phyloP scores from a whole-genome alignment of 2,329 filamentous ascomycete species.

The Cladosporium sp. region DNA sequence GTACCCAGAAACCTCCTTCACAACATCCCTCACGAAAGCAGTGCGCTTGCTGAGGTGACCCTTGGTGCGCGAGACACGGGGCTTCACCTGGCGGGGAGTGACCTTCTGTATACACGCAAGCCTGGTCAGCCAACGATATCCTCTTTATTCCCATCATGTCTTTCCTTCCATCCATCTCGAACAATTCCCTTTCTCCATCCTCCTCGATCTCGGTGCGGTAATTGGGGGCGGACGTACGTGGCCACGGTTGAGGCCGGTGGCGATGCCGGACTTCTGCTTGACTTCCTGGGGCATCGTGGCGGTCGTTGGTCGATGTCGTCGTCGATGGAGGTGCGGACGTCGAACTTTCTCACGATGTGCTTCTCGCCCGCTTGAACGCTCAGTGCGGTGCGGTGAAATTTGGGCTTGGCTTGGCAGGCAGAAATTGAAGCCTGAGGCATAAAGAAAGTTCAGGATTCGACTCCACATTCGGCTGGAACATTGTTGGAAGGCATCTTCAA shows the following conservation, averaged over 20 bases:
- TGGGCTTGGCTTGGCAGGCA: conserved; percentile 8
- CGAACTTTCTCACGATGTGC: conserved; percentile 7
- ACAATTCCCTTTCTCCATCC: neutral
- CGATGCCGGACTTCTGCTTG: conserved; percentile 52
- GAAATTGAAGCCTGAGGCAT: neutral
- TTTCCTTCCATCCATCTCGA: neutral
- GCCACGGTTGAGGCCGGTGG: conserved; percentile 61
- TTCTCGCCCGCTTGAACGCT: neutral
- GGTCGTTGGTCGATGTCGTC: conserved; percentile 24
- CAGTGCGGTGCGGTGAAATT: conserved; percentile 5
- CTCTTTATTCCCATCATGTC: neutral
- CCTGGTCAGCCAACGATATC: conserved; percentile 8
- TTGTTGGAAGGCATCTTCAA: no score
- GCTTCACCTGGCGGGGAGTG: conserved; percentile 47
- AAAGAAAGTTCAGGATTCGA: no score
- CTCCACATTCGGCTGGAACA: no score
- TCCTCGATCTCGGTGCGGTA: conserved; percentile 1
- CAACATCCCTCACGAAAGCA: conserved; percentile 92
- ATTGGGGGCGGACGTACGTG: conserved; percentile 53
- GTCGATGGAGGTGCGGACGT: conserved; percentile 15
- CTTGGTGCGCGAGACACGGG: conserved; percentile 67
- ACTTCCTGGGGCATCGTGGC: conserved; percentile 50
- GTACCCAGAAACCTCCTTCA: conserved; percentile 97
- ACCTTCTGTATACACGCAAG: conserved; percentile 39
- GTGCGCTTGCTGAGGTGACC: conserved; percentile 96